These are phyloP conservation scores for Epicoccum nigrum DNA, from an alignment of 2,329 filamentous ascomycete genomes.

Conservation along the genomic window DNA sequence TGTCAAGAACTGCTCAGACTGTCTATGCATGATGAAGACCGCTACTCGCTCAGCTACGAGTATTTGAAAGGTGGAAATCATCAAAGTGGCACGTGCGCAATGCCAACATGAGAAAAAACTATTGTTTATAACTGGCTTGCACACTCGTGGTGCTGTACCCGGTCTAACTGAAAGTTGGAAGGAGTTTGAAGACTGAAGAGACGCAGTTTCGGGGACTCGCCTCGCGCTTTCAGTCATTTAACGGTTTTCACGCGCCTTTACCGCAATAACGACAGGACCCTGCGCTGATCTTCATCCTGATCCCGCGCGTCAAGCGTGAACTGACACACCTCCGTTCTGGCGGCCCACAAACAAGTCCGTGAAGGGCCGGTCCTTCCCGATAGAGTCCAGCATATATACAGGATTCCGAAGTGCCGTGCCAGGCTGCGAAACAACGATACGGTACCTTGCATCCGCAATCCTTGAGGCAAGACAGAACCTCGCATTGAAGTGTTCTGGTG, in stretches of 20 bases:
- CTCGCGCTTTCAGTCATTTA: neutral
- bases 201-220: neutral
- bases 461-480: neutral
- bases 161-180: too few relatives aligned
- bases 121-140: too few relatives aligned
- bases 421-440: constrained; percentile 11
- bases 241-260: neutral
- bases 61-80: too few relatives aligned
- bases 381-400: constrained; percentile 2
- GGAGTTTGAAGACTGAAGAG: too few relatives aligned
- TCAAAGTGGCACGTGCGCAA: too few relatives aligned
- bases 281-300: constrained; percentile 16
- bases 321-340: constrained; percentile 4
- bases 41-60: too few relatives aligned
- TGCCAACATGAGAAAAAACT: too few relatives aligned
- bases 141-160: too few relatives aligned
- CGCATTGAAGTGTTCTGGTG: neutral
- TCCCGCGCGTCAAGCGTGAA: constrained; percentile 13
- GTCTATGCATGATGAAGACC: too few relatives aligned
- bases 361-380: constrained; percentile 1
- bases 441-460: constrained; percentile 1
- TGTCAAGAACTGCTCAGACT: too few relatives aligned
- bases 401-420: neutral
- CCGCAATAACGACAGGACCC: constrained; percentile 9
- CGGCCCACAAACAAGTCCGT: constrained; percentile 8